Evolutionary conservation across 345 rosid species (phyloP).

Genomic region (Microthlaspi erraticum): DNA sequence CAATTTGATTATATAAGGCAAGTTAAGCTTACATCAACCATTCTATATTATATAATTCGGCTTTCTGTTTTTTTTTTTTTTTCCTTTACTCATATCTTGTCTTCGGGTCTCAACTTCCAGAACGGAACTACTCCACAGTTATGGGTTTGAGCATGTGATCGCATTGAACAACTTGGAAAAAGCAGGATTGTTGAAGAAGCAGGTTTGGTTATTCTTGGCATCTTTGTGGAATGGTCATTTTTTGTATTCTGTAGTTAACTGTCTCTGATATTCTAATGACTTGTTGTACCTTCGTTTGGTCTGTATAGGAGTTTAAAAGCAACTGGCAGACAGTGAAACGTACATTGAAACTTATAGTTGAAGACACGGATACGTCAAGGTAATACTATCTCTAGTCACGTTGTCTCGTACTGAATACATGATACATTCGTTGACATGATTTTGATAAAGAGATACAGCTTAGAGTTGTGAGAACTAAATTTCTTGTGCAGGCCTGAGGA

Average conservation of each 20-base stretch:
- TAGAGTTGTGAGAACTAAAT: conserved; percentile 22
- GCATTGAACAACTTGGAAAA: conserved; percentile 83
- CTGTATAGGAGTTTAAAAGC: conserved; percentile 80
- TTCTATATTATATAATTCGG: conserved; percentile 7
- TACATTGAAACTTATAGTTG: conserved; percentile 87
- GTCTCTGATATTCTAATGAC: conserved; percentile 29
- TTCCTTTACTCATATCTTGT: conserved; percentile 4
- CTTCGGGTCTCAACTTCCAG: conserved; percentile 51
- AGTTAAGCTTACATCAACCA: conserved; percentile 44
- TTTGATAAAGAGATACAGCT: conserved; percentile 8
- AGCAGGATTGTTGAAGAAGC: conserved; percentile 91
- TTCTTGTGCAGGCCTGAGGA: conserved; percentile 76
- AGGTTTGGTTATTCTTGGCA: conserved; percentile 57
- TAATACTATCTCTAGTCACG: conserved; percentile 46
- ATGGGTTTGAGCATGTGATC: conserved; percentile 94
- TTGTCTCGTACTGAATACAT: conserved; percentile 19
- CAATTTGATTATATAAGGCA: conserved; percentile 92
- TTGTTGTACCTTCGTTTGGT: conserved; percentile 39
- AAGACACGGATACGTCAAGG: conserved; percentile 94
- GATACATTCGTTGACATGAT: conserved; percentile 18
- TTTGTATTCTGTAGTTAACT: conserved; percentile 42
- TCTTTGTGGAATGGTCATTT: not conserved
- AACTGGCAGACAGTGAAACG: conserved; percentile 87
- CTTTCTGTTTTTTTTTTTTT: conserved; percentile 1
- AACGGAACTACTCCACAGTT: conserved; percentile 96